Evolutionary conservation across 208 protist species (phyloP), one percentile per base, ranked within the genome.

Genomic region (Strigomonas culicis): DNA sequence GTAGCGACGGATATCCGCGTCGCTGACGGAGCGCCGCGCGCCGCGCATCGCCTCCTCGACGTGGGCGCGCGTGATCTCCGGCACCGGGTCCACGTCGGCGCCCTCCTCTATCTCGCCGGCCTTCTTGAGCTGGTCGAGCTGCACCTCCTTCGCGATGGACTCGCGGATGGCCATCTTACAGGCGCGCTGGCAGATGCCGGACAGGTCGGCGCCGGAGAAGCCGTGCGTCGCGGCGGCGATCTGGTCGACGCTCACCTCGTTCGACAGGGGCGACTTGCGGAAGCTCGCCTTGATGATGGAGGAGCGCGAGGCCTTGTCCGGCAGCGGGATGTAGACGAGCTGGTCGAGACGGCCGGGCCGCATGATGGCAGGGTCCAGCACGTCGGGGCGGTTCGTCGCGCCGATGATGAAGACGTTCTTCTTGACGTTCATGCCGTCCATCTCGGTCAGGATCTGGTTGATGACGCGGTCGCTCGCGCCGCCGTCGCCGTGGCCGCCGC

Each of bases 321-420:
- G 99, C 34, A 99, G 86, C 34, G 98, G 98, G 74, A 99, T 99
- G 84, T 99, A 99, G 61, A 99, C 98, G 65, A 96, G 80, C 79
- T 89, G 96, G 71, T 97, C 96, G 34, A 98, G 79, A 59, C 97
- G 88, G 13, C 98, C 98, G 34, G 99, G 99, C 59, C 99, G 93
- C 70, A 99, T 94, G 50, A 99, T 92, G 59, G 99, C 99, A 28
- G 98, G 90, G 88, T 99, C 99, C 62, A 99, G 93, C 64, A 99
- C 99, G 74, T 99, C 99, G 24, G 99, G 99, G 30, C 99, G 84
- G 88, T 99, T 99, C n/a, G 99, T 99, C 11, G 99, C 99, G 62
- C 99, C 99, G 81, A 99, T 99, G 78, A 99, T 98, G 81, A 99
- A 99, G 43, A 99, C 98, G 66, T 98, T 99, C 96, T 99, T 99